phyloP scores from a whole-genome alignment of 768 basidiomycete genomes.

The Rhodocollybia butyracea region DNA sequence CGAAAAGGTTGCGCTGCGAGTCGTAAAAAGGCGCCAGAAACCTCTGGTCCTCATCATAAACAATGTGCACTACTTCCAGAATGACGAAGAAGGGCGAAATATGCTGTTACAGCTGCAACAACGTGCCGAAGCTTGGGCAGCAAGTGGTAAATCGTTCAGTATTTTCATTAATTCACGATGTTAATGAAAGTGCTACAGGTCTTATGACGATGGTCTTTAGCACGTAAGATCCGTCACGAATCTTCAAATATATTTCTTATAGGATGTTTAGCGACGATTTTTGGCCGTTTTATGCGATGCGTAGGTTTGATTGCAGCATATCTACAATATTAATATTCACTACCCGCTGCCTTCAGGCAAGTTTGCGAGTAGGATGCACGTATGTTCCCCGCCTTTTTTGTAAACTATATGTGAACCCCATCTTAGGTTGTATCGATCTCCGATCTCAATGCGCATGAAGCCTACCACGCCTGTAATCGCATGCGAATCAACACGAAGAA shows the following conservation, averaged over 20 bases:
- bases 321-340: not conserved
- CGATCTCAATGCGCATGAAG: constrained; percentile 61
- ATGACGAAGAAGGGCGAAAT: constrained; percentile 72
- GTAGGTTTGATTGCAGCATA: constrained; percentile 32
- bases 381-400: constrained; percentile 22
- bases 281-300: constrained; percentile 72
- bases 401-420: not conserved
- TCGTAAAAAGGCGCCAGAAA: constrained; percentile 49
- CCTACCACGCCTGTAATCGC: constrained; percentile 50
- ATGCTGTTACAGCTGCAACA: constrained; percentile 87
- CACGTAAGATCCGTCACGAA: constrained; percentile 41
- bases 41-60: constrained; percentile 82
- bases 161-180: constrained; percentile 6
- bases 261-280: constrained; percentile 67
- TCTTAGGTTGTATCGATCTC: constrained; percentile 64
- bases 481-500: constrained; percentile 45
- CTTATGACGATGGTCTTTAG: constrained; percentile 78
- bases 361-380: constrained; percentile 73
- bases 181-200: constrained; percentile 32
- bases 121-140: constrained; percentile 82
- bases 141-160: constrained; percentile 51
- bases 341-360: constrained; percentile 43
- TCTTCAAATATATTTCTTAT: constrained; percentile 14
- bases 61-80: constrained; percentile 72
- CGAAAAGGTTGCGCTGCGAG: constrained; percentile 78